Evolutionary conservation across 768 basidiomycete genomes (phyloP).

Genomic region (Botryobasidium botryosum): DNA sequence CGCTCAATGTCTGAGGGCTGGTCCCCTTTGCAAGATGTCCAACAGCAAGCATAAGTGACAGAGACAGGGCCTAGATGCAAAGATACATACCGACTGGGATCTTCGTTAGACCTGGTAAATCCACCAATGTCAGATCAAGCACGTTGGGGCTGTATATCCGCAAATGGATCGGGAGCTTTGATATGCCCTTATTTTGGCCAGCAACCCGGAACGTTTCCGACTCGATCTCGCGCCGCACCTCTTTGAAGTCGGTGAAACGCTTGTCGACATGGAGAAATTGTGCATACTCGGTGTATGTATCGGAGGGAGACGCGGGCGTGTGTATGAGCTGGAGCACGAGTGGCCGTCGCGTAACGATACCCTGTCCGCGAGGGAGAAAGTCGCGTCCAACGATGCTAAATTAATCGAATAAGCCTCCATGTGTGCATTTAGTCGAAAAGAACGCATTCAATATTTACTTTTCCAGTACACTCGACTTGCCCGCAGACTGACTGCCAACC

Average conservation of each 20-base stretch:
- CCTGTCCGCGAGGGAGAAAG: conserved; percentile 74
- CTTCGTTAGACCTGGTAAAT: conserved; percentile 95
- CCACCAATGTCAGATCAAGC: conserved; percentile 87
- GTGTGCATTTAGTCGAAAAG: background rate
- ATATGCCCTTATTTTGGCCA: conserved; percentile 97
- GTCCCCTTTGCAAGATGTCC: too few species aligned
- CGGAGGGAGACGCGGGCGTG: conserved; percentile 38
- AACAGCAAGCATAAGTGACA: conserved; percentile 1
- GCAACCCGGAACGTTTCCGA: conserved; percentile 95
- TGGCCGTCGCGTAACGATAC: conserved; percentile 92
- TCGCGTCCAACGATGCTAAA: conserved; percentile 83
- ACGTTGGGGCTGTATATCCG: conserved; percentile 94
- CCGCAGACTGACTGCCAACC: conserved; percentile 94
- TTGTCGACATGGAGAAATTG: conserved; percentile 96
- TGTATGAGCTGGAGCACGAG: conserved; percentile 93
- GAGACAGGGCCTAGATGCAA: background rate
- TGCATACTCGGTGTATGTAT: conserved; percentile 62
- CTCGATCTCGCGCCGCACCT: conserved; percentile 93
- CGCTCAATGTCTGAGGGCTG: conserved; percentile 96
- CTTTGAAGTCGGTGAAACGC: conserved; percentile 88
- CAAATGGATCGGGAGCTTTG: conserved; percentile 87
- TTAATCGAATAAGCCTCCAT: background rate
- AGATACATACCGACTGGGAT: conserved; percentile 61
- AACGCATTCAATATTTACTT: conserved; percentile 39
- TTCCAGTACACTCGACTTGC: conserved; percentile 92